A percentile compares a stretch with the other conserved stretches of the same genome.
phyloP scores from a whole-genome alignment of 768 basidiomycete species.

The Calocybe indica region DNA sequence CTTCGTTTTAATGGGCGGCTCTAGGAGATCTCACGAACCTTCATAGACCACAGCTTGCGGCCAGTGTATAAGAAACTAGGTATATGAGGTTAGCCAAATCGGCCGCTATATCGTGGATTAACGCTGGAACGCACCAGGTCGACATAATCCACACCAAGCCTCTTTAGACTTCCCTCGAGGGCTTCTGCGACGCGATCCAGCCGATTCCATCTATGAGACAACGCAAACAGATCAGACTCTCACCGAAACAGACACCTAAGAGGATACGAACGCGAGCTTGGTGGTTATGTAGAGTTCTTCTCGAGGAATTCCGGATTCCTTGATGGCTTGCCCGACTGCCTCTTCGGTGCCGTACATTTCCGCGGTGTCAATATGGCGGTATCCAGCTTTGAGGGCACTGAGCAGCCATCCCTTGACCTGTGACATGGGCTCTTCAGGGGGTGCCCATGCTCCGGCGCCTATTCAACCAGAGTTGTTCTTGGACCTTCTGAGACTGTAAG shows the following conservation, averaged over 20 bases:
- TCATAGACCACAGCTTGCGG: conserved; percentile 32
- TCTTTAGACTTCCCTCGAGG: conserved; percentile 34
- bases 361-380: conserved; percentile 1
- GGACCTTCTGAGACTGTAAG: too few relatives aligned
- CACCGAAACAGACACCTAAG: too few relatives aligned
- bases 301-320: conserved; percentile 1
- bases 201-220: conserved; percentile 27
- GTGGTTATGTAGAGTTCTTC: conserved; percentile 11
- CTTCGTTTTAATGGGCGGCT: not conserved
- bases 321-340: conserved; percentile 9
- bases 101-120: too few relatives aligned
- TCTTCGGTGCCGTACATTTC: not conserved
- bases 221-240: too few relatives aligned
- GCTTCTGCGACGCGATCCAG: conserved; percentile 29
- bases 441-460: too few relatives aligned
- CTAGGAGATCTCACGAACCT: conserved; percentile 12
- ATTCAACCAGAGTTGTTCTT: too few relatives aligned
- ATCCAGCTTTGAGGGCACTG: not conserved
- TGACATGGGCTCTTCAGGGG: too few relatives aligned
- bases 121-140: conserved; percentile 29
- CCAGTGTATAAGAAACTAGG: conserved; percentile 47
- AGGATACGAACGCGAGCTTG: conserved; percentile 9
- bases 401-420: too few relatives aligned
- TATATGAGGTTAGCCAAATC: not conserved
- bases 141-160: conserved; percentile 38